phyloP scores from a whole-genome alignment of 2,329 filamentous ascomycete species.

The Penicillium sp. region DNA sequence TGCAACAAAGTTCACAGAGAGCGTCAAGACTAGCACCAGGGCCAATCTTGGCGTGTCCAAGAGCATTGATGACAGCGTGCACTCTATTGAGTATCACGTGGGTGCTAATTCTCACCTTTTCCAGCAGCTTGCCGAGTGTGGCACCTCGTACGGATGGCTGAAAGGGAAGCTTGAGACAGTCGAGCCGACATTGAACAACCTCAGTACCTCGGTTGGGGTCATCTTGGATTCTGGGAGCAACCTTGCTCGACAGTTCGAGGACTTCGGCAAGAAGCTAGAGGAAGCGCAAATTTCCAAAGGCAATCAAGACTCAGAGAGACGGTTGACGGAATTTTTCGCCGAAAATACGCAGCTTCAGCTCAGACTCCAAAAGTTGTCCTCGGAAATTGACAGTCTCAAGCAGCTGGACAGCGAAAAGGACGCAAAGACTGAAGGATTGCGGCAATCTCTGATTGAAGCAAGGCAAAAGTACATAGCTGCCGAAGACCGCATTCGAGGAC shows the following conservation, averaged over 20 bases:
- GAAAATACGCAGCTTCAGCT: constrained; percentile 31
- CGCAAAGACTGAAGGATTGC: constrained; percentile 20
- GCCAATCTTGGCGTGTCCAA: constrained; percentile 16
- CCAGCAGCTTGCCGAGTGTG: constrained; percentile 26
- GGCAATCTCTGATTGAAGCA: constrained; percentile 23
- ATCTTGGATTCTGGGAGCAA: constrained; percentile 24
- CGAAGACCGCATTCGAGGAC: constrained; percentile 17
- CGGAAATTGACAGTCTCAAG: constrained; percentile 17
- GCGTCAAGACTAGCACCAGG: constrained; percentile 20
- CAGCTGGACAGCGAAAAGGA: constrained; percentile 25
- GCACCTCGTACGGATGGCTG: constrained; percentile 21
- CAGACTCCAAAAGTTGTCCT: constrained; percentile 26
- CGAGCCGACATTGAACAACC: constrained; percentile 20
- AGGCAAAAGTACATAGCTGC: constrained; percentile 17
- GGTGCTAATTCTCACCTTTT: constrained; percentile 20
- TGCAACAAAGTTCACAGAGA: constrained; percentile 15
- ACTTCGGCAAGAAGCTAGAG: constrained; percentile 21
- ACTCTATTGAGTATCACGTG: constrained; percentile 21
- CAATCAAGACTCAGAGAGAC: constrained; percentile 19
- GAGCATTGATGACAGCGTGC: constrained; percentile 26
- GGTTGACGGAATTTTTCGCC: constrained; percentile 26
- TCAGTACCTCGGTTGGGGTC: constrained; percentile 25
- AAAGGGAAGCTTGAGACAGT: constrained; percentile 23
- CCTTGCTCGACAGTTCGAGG: constrained; percentile 34
- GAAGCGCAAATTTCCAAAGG: constrained; percentile 23